Conservation (phyloP, 176 grass and related monocot genomes). For the Ampelocalamus luodianensis region DNA sequence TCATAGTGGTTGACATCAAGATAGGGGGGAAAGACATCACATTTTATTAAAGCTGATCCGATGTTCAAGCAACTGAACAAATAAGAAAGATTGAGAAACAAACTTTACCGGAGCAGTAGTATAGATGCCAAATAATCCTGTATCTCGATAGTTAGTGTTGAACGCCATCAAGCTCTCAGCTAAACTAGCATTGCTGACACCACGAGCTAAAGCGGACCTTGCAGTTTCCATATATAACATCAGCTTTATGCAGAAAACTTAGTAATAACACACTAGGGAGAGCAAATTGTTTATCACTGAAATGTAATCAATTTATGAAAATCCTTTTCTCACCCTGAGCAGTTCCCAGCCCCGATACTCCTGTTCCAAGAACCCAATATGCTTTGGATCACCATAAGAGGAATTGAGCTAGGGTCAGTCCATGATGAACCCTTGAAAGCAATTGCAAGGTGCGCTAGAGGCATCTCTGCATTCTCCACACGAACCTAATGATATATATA, state of each 20-base stretch:
- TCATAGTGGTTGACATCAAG: not conserved
- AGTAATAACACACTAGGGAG: not conserved
- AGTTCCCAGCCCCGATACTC: conserved; percentile 67
- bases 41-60: conserved; percentile 16
- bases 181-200: conserved; percentile 73
- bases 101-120: conserved; percentile 66
- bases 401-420: conserved; percentile 83
- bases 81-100: conserved; percentile 27
- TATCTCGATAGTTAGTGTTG: conserved; percentile 95
- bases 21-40: conserved; percentile 2
- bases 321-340: conserved; percentile 72
- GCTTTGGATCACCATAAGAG: conserved; percentile 96
- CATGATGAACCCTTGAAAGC: conserved; percentile 90
- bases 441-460: conserved; percentile 77
- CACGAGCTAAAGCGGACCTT: conserved; percentile 89
- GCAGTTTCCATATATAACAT: conserved; percentile 44
- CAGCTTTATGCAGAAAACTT: conserved; percentile 31
- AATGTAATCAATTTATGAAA: conserved; percentile 8
- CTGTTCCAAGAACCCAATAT: conserved; percentile 89
- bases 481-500: conserved; percentile 63
- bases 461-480: conserved; percentile 57
- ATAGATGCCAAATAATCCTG: conserved; percentile 91
- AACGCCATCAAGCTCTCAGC: conserved; percentile 89
- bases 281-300: conserved; percentile 5
- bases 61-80: conserved; percentile 35